phyloP scores from a whole-genome alignment of 163 green algal genomes.

The Prototheca stagnorum region DNA sequence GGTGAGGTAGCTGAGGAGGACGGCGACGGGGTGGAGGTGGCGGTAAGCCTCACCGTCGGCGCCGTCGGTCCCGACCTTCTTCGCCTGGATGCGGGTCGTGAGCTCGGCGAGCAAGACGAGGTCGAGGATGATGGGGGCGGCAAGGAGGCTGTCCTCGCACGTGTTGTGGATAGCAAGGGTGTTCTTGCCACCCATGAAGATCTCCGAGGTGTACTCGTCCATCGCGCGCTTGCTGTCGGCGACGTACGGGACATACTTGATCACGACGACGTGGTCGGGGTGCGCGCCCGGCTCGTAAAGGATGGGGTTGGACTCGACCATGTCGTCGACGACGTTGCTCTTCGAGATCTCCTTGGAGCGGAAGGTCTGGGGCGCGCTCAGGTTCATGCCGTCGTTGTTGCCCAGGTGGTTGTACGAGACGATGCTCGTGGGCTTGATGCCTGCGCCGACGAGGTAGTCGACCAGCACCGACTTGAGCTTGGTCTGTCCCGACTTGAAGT shows the following conservation, averaged over 20 bases:
- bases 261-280: constrained; percentile 92
- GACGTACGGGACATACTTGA: constrained; percentile 98
- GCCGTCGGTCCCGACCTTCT: constrained; percentile 40
- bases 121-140: constrained; percentile 95
- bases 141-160: constrained; percentile 94
- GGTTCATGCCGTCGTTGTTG: constrained; percentile 99
- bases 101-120: constrained; percentile 94
- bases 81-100: constrained; percentile 74
- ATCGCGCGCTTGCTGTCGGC: constrained; percentile 92
- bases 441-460: constrained; percentile 93
- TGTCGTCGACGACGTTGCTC: constrained; percentile 98
- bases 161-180: constrained; percentile 99
- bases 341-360: constrained; percentile 95
- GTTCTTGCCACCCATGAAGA: constrained; percentile 90
- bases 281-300: constrained; percentile 87
- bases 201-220: constrained; percentile 97
- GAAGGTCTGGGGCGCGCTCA: constrained; percentile 88
- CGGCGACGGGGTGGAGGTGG: constrained; percentile 80
- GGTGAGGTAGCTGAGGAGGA: constrained; percentile 91
- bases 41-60: constrained; percentile 32
- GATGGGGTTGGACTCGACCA: constrained; percentile 86
- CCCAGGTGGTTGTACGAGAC: constrained; percentile 99
- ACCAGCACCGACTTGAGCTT: constrained; percentile 99
- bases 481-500: constrained; percentile 99
- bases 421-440: constrained; percentile 94